Percentiles rank a stretch among this genome's conserved stretches.
phyloP scores from a whole-genome alignment of 2,329 filamentous ascomycete genomes.

The Fusarium stilboides region DNA sequence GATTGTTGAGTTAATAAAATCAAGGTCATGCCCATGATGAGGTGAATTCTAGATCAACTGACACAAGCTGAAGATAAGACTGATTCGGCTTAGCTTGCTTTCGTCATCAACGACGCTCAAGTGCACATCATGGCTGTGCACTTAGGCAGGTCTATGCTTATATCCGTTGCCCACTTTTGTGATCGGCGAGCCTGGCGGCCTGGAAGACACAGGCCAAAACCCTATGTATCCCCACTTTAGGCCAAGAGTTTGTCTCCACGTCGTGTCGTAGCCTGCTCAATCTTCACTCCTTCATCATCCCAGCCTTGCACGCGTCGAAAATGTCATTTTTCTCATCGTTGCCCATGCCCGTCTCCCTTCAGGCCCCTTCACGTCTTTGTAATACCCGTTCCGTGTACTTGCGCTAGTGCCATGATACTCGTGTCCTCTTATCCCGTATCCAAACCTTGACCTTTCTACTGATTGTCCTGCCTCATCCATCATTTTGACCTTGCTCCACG shows the following conservation, averaged over 20 bases:
- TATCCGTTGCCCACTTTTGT: conserved; percentile 1
- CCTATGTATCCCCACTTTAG: conserved; percentile 31
- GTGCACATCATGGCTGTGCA: not conserved
- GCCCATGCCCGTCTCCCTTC: not conserved
- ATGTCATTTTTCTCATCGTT: not conserved
- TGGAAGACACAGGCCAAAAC: conserved; percentile 17
- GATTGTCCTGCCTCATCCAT: not conserved
- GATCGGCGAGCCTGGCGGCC: not conserved
- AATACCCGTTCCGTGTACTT: not conserved
- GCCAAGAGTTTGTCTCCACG: conserved; percentile 32
- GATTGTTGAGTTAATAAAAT: conserved; percentile 11
- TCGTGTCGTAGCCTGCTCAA: conserved; percentile 32
- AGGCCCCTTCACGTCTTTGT: not conserved
- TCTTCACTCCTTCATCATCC: conserved; percentile 44
- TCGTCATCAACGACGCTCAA: not conserved
- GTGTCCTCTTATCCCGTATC: not conserved
- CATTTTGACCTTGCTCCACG: conserved; percentile 5
- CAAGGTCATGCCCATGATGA: conserved; percentile 1
- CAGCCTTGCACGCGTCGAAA: conserved; percentile 2
- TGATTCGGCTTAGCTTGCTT: conserved; percentile 22
- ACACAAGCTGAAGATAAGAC: conserved; percentile 13
- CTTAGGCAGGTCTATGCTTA: conserved; percentile 27
- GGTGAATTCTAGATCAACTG: not conserved
- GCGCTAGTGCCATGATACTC: conserved; percentile 26
- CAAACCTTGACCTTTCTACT: not conserved